Percentiles rank a stretch among this genome's conserved stretches.
phyloP scores from a whole-genome alignment of 805 yeast species.

The Candida takata region DNA sequence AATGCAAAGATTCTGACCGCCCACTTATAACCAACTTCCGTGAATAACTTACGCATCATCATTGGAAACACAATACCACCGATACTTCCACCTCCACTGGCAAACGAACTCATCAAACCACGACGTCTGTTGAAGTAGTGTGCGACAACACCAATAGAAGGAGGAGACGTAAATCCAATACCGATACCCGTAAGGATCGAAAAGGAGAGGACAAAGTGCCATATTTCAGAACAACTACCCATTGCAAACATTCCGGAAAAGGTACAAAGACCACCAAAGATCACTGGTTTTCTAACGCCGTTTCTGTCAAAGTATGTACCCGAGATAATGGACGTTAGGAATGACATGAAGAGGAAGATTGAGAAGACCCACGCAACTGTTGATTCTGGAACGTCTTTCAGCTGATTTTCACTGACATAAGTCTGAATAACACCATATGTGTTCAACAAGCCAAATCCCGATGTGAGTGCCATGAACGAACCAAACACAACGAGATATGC shows the following conservation, averaged over 20 bases:
- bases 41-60: constrained; percentile 39
- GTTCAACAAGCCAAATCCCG: constrained; percentile 50
- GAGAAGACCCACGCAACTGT: constrained; percentile 62
- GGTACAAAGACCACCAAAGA: constrained; percentile 33
- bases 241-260: constrained; percentile 43
- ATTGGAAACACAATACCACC: constrained; percentile 51
- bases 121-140: constrained; percentile 57
- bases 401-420: constrained; percentile 48
- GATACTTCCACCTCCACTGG: constrained; percentile 43
- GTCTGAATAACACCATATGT: constrained; percentile 57
- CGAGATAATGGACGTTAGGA: constrained; percentile 39
- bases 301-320: constrained; percentile 53
- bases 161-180: constrained; percentile 47
- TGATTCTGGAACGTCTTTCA: constrained; percentile 36
- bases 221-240: constrained; percentile 41
- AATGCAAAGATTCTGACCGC: constrained; percentile 46
- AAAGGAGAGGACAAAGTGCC: constrained; percentile 55
- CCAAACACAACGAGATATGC: constrained; percentile 56
- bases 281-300: constrained; percentile 39
- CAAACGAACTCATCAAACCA: constrained; percentile 45
- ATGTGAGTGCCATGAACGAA: constrained; percentile 47
- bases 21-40: constrained; percentile 46
- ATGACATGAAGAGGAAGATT: constrained; percentile 41
- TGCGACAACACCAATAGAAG: constrained; percentile 50
- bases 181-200: constrained; percentile 52